Evolutionary conservation across 1,284 basidiomycete species (phyloP).

Genomic region (Abortiporus biennis): DNA sequence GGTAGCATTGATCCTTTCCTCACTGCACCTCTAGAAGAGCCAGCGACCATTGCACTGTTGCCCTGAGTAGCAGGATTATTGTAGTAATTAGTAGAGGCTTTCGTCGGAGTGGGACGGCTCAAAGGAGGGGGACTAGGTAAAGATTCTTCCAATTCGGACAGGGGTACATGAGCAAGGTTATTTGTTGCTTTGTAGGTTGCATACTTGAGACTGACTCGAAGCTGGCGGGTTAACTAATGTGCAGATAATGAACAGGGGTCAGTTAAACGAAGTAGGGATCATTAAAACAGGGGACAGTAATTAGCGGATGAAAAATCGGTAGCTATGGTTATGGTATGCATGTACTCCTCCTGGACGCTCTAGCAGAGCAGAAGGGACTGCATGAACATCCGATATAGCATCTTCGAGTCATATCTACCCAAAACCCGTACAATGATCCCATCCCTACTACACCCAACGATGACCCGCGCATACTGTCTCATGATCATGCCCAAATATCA

Average conservation of each 20-base stretch:
- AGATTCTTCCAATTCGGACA: constrained; percentile 64
- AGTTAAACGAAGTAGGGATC: neutral
- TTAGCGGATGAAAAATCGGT: neutral
- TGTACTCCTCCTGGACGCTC: too few relatives aligned
- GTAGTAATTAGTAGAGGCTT: constrained; percentile 41
- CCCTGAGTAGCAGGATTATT: constrained; percentile 44
- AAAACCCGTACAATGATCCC: neutral
- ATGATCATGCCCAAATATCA: too few relatives aligned
- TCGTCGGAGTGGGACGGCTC: constrained; percentile 54
- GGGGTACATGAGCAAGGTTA: constrained; percentile 56
- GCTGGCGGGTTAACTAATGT: constrained; percentile 64
- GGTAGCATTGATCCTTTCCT: constrained; percentile 39
- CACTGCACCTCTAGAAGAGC: constrained; percentile 24
- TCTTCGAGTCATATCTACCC: neutral
- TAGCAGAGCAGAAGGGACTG: too few relatives aligned
- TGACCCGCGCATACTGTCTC: neutral
- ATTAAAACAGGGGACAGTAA: neutral
- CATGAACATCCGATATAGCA: neutral
- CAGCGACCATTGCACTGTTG: constrained; percentile 15
- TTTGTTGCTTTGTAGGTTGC: constrained; percentile 76
- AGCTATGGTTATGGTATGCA: too few relatives aligned
- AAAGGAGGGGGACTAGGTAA: constrained; percentile 35
- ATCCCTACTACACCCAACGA: neutral
- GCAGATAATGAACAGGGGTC: neutral
- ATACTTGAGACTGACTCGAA: constrained; percentile 71